Base-by-base conservation (phyloP, 1,139 yeast species). In the Taphrina flavorubra region DNA sequence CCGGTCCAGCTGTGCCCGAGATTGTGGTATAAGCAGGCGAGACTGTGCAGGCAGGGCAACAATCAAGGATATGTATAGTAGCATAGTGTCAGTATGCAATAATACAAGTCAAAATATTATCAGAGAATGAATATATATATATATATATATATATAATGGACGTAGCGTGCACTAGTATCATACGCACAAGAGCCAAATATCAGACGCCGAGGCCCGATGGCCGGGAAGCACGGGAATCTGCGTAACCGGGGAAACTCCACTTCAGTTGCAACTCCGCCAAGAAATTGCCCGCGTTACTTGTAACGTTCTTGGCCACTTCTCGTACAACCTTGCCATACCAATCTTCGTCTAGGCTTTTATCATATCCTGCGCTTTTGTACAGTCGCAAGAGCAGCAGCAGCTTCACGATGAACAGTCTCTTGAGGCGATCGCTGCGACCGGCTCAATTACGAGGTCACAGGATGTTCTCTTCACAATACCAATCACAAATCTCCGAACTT, bases 401-500 rank as follows among this genome's bases (percentile, higher is more conserved):
- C 31, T 25, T 2, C 31, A 49, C 13, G 16, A 56, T 56, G 60
- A 39, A 56, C n/a, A 39, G 44, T 6, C 25, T 56, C 11, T 7
- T 40, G 14, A 18, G 49, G 10, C 31, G 60, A 16, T 56, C 60
- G 34, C 10, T 56, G 31, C 25, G 20, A 7, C 36, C 36, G 13
- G 37, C 13, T 2, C 36, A n/a, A 36, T 10, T 39, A 18, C 39
- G 51, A 2, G 18, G 16, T 10, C 58, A 40, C 16, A 14, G 67
- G 42, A 63, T 63, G 67, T 53, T 63, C 31, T 63, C 67, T 14
- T 34, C 61, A 10, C 61, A 63, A 34, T 63, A 63, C 56, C 44
- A 56, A 34, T 16, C 60, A 18, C 79, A 79, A 69, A 71, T 75
- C 51, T 74, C 76, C n/a, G 76, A 77, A 63, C 80, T 84, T 66